phyloP scores from a whole-genome alignment of 495 filamentous ascomycete species.

The Tuber indicum region DNA sequence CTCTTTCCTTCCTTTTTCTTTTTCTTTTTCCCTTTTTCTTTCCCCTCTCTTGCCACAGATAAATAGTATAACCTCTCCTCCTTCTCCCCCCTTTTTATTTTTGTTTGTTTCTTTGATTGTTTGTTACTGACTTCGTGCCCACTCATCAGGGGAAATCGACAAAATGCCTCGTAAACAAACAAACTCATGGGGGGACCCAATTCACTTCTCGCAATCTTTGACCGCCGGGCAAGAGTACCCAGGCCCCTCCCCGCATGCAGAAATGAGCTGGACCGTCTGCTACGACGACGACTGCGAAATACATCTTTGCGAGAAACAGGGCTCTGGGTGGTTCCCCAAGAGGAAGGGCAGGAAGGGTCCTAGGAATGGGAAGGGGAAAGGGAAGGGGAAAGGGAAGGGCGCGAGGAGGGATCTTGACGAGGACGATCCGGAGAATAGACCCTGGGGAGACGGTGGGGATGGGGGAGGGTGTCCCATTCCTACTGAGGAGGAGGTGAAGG shows the following conservation, averaged over 20 bases:
- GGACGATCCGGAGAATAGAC: not conserved
- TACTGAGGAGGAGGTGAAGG: not conserved
- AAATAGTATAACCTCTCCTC: not conserved
- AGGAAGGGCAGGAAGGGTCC: not conserved
- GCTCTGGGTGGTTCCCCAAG: conserved; percentile 17
- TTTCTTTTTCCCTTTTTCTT: not conserved
- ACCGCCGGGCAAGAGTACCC: not conserved
- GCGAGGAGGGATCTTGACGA: not conserved
- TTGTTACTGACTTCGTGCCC: not conserved
- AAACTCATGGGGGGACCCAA: conserved; percentile 1
- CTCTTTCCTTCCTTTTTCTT: not conserved
- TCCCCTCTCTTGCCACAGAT: not conserved
- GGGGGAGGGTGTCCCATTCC: not conserved
- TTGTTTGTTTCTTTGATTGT: not conserved
- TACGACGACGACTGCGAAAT: conserved; percentile 28
- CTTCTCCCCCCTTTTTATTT: not conserved
- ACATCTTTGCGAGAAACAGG: conserved; percentile 24
- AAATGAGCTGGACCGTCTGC: conserved; percentile 28
- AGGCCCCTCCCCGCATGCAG: not conserved
- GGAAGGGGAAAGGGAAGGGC: not conserved
- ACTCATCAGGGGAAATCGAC: not conserved
- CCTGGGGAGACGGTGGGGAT: not conserved
- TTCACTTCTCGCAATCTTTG: not conserved
- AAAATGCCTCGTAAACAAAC: not conserved
- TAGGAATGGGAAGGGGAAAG: not conserved